Base-by-base conservation (phyloP, 1,139 yeast genomes). In the Scheffersomyces lignicola region DNA sequence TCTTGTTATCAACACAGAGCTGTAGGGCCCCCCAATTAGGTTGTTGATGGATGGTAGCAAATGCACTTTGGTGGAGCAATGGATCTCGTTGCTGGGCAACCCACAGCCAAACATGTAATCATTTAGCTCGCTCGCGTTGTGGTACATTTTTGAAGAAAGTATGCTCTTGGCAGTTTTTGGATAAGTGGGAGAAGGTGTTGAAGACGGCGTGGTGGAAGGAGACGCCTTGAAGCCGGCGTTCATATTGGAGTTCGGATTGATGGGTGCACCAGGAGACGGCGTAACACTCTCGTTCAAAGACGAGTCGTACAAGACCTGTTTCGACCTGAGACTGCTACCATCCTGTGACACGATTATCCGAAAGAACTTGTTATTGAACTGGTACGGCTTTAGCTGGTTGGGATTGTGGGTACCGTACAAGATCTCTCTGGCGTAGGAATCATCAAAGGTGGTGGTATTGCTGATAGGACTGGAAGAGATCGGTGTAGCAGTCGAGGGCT, bases 51-150 rank as follows among this genome's bases (percentile, higher is more conserved):
- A 54, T 1, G 80, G 80, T 13, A 77, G 51, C 20, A 62, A 48
- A 49, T 76, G 81, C 7, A 76, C 48, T 42, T 76, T 77, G 2
- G 77, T 72, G 12, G 68, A 53, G 17, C 65, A 51, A 23, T 61
- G 62, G n/a, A 62, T 53, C 40, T 76, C 80, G 42, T 64, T 73
- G 5, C 73, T 58, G 10, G 80, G 78, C 23, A 76, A 52, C 0
- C 81, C 81, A 40, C 76, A 72, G 5, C 83, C 83, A 52, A 76
- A 77, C 75, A 76, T 73, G 44, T 66, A 73, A 40, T 73, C 73
- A 31, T 72, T 65, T 24, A 77, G 49, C 40, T 76, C 81, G 37
- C 60, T 58, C 8, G 57, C 44, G 23, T 68, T 62, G 43, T 76
- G 79, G 41, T 62, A 60, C 3, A 61, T 39, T 33, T 62, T 63